Percentiles rank a stretch among this genome's conserved stretches.
Evolutionary conservation across 768 basidiomycete genomes (phyloP).

Genomic region (Boletus coccyginus): DNA sequence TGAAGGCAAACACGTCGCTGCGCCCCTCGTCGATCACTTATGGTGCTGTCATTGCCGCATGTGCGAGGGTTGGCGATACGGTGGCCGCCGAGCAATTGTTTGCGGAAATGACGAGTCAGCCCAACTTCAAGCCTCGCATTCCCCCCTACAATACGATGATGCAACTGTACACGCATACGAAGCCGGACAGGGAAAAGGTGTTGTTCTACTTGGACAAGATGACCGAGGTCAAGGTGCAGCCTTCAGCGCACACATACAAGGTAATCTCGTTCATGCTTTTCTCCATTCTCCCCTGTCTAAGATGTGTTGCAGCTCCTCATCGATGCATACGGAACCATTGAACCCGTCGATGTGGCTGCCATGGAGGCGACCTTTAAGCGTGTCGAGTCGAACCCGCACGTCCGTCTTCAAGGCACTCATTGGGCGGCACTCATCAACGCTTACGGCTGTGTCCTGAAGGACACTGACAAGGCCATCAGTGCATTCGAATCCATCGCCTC

Average conservation of each 20-base stretch:
- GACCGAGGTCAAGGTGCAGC: conserved; percentile 54
- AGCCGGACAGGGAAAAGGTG: conserved; percentile 77
- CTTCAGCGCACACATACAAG: conserved; percentile 95
- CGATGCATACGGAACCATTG: conserved; percentile 83
- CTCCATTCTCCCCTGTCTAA: background rate
- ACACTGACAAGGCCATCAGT: conserved; percentile 72
- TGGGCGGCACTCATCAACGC: conserved; percentile 89
- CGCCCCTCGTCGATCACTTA: conserved; percentile 86
- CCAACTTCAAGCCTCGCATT: conserved; percentile 81
- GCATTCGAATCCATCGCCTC: conserved; percentile 73
- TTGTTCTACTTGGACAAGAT: conserved; percentile 75
- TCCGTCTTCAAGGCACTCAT: conserved; percentile 50
- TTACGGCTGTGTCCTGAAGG: conserved; percentile 74
- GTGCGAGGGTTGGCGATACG: conserved; percentile 89
- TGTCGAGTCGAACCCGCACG: conserved; percentile 37
- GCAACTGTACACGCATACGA: conserved; percentile 90
- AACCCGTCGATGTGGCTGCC: conserved; percentile 69
- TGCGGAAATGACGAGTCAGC: conserved; percentile 71
- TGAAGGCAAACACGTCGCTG: conserved; percentile 62
- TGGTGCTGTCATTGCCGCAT: conserved; percentile 91
- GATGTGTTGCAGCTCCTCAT: conserved; percentile 61
- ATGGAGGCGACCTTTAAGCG: conserved; percentile 78
- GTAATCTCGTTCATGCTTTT: conserved; percentile 34
- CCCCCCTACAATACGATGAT: conserved; percentile 99
- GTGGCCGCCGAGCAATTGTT: conserved; percentile 80